Conservation (phyloP, 164 flowering plant species). For the Malania oleifera region DNA sequence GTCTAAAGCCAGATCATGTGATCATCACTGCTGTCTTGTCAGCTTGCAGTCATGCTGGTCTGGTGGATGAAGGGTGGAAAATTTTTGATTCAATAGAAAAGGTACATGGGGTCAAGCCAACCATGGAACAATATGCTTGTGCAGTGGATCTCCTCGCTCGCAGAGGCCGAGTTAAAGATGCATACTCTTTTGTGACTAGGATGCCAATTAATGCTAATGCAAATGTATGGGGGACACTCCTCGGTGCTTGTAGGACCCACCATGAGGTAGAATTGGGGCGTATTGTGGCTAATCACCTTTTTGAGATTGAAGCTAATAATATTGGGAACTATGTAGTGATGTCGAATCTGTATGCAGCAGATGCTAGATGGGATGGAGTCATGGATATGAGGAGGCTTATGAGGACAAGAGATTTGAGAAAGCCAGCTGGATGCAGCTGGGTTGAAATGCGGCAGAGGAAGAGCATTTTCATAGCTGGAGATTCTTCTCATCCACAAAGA, state of each 20-base stretch:
- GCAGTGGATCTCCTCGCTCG: constrained; percentile 80
- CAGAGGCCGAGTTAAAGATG: constrained; percentile 53
- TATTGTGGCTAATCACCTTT: constrained; percentile 51
- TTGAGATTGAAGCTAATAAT: constrained; percentile 42
- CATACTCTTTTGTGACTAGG: constrained; percentile 47
- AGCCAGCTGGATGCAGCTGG: constrained; percentile 90
- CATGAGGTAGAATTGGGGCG: constrained; percentile 59
- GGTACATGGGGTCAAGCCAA: constrained; percentile 56
- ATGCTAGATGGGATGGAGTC: constrained; percentile 73
- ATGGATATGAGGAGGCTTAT: constrained; percentile 63
- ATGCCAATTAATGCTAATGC: constrained; percentile 70
- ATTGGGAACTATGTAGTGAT: constrained; percentile 66
- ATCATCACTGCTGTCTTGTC: constrained; percentile 59
- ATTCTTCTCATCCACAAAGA: constrained; percentile 54
- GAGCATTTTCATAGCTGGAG: constrained; percentile 62
- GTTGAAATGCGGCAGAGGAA: constrained; percentile 55
- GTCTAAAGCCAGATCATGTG: constrained; percentile 65
- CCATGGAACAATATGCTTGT: constrained; percentile 79
- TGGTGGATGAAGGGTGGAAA: constrained; percentile 55
- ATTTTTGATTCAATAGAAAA: constrained; percentile 53
- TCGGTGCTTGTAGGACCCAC: constrained; percentile 71
- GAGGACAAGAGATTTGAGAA: constrained; percentile 52
- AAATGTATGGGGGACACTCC: constrained; percentile 66
- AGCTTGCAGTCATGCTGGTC: constrained; percentile 83
- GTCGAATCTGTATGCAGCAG: constrained; percentile 77